These are phyloP conservation scores for Sclerotinia sclerotiorum DNA, from an alignment of 2,329 filamentous ascomycete genomes.

Conservation along the genomic window DNA sequence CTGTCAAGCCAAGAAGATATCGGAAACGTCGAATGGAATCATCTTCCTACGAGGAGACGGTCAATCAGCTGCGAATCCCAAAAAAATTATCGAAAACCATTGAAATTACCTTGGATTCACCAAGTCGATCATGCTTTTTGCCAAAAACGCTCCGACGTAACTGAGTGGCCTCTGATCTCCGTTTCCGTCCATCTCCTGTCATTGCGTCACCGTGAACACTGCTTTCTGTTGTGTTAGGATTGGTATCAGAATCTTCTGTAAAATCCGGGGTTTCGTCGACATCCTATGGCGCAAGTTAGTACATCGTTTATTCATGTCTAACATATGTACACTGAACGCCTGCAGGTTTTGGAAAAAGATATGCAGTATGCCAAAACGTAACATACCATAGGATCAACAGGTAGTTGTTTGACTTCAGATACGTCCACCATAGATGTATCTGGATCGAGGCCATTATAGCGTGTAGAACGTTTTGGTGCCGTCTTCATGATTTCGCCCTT, in stretches of 20 bases:
- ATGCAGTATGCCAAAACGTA: conserved; percentile 9
- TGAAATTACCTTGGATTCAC: conserved; percentile 77
- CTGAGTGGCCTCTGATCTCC: conserved; percentile 82
- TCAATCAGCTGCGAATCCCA: conserved; percentile 7
- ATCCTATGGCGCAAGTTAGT: conserved; percentile 46
- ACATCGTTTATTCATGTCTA: background rate
- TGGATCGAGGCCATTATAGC: conserved; percentile 48
- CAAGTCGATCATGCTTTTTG: conserved; percentile 89
- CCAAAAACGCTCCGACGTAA: conserved; percentile 89
- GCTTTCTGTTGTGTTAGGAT: conserved; percentile 72
- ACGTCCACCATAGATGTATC: conserved; percentile 64
- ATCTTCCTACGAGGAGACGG: conserved; percentile 66
- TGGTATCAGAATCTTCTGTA: conserved; percentile 66
- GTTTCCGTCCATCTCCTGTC: conserved; percentile 73
- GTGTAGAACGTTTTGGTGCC: conserved; percentile 55
- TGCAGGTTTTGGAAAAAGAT: background rate
- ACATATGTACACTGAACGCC: background rate
- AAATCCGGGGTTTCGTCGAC: conserved; percentile 66
- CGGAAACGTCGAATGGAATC: conserved; percentile 92
- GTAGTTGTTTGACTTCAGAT: conserved; percentile 43
- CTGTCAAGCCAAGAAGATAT: conserved; percentile 90
- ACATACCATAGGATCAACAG: conserved; percentile 41
- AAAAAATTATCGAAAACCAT: background rate
- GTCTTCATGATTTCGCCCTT: conserved; percentile 44
- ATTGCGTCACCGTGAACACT: conserved; percentile 76